Percentiles rank a stretch among this genome's conserved stretches.
These are phyloP conservation scores for Xylaria longipes DNA, from an alignment of 495 filamentous ascomycete genomes.

Conservation along the genomic window DNA sequence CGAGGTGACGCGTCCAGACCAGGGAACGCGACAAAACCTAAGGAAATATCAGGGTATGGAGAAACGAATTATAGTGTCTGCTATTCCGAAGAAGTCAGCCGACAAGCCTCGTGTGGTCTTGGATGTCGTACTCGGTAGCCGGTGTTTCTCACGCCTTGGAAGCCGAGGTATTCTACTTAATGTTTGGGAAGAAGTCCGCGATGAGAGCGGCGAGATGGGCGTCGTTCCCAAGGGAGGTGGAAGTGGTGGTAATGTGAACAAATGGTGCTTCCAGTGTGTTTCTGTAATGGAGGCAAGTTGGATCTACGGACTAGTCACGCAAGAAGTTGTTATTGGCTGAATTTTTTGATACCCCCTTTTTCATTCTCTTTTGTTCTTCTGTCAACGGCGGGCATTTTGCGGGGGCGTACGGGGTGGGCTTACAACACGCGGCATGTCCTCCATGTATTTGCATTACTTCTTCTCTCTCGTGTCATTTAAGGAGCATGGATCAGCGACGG, in stretches of 20 bases:
- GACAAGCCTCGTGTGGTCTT: conserved; percentile 72
- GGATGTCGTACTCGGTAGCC: conserved; percentile 83
- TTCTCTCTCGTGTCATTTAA: not conserved
- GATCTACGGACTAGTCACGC: conserved; percentile 53
- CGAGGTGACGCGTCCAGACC: conserved; percentile 75
- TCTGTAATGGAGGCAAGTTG: conserved; percentile 50
- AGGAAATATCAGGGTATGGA: conserved; percentile 64
- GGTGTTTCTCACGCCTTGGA: conserved; percentile 82
- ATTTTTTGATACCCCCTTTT: conserved; percentile 34
- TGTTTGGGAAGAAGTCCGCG: conserved; percentile 81
- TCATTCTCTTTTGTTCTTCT: conserved; percentile 6
- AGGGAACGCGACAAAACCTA: conserved; percentile 59
- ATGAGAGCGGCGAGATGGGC: conserved; percentile 71
- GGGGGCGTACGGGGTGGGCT: conserved; percentile 2
- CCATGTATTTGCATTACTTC: conserved; percentile 5
- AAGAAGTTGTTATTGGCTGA: conserved; percentile 52
- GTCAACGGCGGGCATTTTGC: not conserved
- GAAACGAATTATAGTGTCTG: conserved; percentile 80
- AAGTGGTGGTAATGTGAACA: conserved; percentile 71
- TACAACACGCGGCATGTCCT: not conserved
- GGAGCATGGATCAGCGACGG: conserved; percentile 17
- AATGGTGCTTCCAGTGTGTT: conserved; percentile 81
- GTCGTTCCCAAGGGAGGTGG: conserved; percentile 72
- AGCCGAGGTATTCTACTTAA: conserved; percentile 84
- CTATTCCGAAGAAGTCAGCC: conserved; percentile 60